Base-by-base conservation (phyloP, 1,284 basidiomycete genomes). In the Ganoderma lucidum region DNA sequence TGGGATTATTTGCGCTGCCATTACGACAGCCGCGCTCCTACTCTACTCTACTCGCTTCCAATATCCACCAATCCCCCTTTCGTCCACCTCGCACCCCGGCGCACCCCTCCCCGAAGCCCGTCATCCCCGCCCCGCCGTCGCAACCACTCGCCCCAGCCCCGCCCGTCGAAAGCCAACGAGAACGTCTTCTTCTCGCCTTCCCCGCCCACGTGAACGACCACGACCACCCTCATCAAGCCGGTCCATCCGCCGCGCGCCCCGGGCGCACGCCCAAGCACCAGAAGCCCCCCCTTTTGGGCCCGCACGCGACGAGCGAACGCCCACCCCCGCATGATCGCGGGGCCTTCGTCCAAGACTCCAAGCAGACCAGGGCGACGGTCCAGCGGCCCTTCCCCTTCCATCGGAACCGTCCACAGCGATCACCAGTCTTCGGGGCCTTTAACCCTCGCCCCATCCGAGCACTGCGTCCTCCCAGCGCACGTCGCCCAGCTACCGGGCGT, bases 181-280 rank as follows among this genome's bases (percentile, higher is more conserved):
- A 72, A 72, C 69, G 14, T 55, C 48, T 51, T 56, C 58, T 69
- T 62, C 68, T 28, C 44, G 32, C 48, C 62, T 64, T 67, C 62
- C 64, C 61, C 45, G 51, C n/a, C 63, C 73, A 73, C 70, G 70
- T 73, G 73, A 73, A 71, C 71, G 63, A 58, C 70, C 59, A 15
- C 67, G 63, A 70, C 68, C 67, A 69, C 41, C 66, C 39, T 44
- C 59, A 62, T 32, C 62, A 59, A 59, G 56, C 42, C 63, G 37
- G 60, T 12, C 28, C 53, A 48, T 64, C 44, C 41, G 41, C 19
- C 35, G 58, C 48, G 35, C 67, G 35, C 67, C 55, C 68, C 37
- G 44, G 41, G 66, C 66, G 53, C 35, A 61, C 55, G 61, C 56
- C 64, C 64, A 63, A 58, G 65, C 48, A 61, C 66, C 70, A 70